Evolutionary conservation across 1,284 basidiomycete genomes (phyloP).

Genomic region (Neonothopanus nambi): DNA sequence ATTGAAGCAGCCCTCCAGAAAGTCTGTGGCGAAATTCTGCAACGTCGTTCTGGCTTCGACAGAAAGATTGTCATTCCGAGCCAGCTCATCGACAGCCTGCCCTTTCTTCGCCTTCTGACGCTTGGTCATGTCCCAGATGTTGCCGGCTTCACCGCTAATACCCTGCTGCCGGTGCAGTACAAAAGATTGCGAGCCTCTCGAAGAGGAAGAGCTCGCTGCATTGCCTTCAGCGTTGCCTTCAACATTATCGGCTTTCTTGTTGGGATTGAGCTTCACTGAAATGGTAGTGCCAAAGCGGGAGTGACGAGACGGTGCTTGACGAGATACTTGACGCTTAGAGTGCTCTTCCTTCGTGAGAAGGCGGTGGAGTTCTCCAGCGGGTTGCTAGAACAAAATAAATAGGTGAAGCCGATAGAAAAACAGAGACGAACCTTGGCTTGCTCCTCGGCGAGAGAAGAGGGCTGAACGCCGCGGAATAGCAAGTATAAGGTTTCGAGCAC

Average conservation of each 20-base stretch:
- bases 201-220: constrained; percentile 29
- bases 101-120: constrained; percentile 60
- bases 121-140: constrained; percentile 80
- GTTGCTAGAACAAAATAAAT: constrained; percentile 48
- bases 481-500: constrained; percentile 90
- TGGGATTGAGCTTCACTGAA: constrained; percentile 66
- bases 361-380: constrained; percentile 63
- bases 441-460: constrained; percentile 62
- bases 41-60: constrained; percentile 70
- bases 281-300: constrained; percentile 94
- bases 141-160: constrained; percentile 71
- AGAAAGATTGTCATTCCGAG: constrained; percentile 70
- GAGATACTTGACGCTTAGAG: constrained; percentile 54
- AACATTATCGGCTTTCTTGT: constrained; percentile 36
- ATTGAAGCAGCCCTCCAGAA: constrained; percentile 85
- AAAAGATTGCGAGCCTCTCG: constrained; percentile 44
- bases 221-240: constrained; percentile 31
- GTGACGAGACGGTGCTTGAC: constrained; percentile 78
- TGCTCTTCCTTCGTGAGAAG: constrained; percentile 75
- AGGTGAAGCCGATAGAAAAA: constrained; percentile 9
- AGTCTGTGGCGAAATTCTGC: constrained; percentile 67
- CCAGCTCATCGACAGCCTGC: constrained; percentile 74
- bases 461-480: constrained; percentile 76
- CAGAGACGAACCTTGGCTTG: constrained; percentile 61
- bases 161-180: constrained; percentile 86